Percentiles rank a stretch among this genome's conserved stretches.
phyloP scores from a whole-genome alignment of 345 rosid genomes.

The Aquilaria yunnanensis region DNA sequence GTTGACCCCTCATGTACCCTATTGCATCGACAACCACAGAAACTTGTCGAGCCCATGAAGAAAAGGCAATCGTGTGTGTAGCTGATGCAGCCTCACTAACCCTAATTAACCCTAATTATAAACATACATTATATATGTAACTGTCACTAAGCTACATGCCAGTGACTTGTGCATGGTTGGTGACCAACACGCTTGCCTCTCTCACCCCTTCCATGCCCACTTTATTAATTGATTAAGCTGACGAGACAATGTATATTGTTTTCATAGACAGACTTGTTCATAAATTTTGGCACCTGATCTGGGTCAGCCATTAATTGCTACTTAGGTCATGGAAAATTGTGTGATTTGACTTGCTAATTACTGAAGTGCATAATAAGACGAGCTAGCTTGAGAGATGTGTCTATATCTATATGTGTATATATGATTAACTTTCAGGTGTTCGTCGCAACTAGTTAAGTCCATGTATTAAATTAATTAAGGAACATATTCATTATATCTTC shows the following conservation, averaged over 20 bases:
- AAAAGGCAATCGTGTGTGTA: constrained; percentile 12
- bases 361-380: too few relatives aligned
- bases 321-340: not conserved
- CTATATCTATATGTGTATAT: too few relatives aligned
- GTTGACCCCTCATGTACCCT: constrained; percentile 27
- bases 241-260: constrained; percentile 6
- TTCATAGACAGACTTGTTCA: not conserved
- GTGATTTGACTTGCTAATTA: constrained; percentile 1
- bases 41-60: constrained; percentile 20
- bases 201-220: constrained; percentile 5
- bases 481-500: too few relatives aligned
- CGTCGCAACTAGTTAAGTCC: too few relatives aligned
- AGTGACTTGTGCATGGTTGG: constrained; percentile 17
- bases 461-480: too few relatives aligned
- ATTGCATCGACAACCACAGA: constrained; percentile 20
- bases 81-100: too few relatives aligned
- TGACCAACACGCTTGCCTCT: constrained; percentile 11
- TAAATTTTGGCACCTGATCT: not conserved
- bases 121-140: not conserved
- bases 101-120: constrained; percentile 16
- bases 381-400: too few relatives aligned
- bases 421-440: too few relatives aligned
- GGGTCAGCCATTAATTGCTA: not conserved
- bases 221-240: not conserved
- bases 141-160: constrained; percentile 1